phyloP scores from a whole-genome alignment of 495 filamentous ascomycete species.

The Rostrohypoxylon terebratum region DNA sequence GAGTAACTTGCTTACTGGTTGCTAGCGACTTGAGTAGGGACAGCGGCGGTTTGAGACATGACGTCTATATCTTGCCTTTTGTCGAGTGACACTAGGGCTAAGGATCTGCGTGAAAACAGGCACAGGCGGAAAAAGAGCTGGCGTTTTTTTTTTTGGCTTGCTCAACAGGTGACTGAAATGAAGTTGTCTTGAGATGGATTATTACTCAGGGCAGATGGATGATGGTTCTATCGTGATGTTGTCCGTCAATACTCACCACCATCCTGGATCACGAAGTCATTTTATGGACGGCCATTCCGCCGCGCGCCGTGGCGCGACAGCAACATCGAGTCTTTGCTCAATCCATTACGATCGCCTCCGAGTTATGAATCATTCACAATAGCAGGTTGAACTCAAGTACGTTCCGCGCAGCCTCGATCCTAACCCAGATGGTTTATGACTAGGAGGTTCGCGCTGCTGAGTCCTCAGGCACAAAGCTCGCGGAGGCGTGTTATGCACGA shows the following conservation, averaged over 20 bases:
- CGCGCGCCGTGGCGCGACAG: conserved; percentile 33
- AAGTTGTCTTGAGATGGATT: neutral
- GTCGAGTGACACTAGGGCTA: neutral
- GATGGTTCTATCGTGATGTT: conserved; percentile 17
- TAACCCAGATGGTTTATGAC: neutral
- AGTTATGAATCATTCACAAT: neutral
- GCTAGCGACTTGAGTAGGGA: conserved; percentile 20
- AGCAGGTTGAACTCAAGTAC: neutral
- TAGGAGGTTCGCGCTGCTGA: conserved; percentile 21
- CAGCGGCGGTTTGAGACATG: conserved; percentile 31
- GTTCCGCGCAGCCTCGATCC: neutral
- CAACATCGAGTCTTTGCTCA: conserved; percentile 24
- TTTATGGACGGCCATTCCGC: conserved; percentile 19
- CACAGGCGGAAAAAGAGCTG: neutral
- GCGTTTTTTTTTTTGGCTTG: neutral
- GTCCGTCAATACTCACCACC: conserved; percentile 5
- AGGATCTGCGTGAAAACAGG: neutral
- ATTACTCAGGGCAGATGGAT: neutral
- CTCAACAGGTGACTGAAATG: neutral
- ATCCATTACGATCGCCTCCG: conserved; percentile 18
- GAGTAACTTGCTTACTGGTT: conserved; percentile 30
- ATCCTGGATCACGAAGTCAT: conserved; percentile 12
- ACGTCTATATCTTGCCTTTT: neutral
- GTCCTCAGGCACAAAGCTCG: conserved; percentile 16
- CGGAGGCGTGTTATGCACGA: conserved; percentile 34